Percentiles rank a stretch among this genome's conserved stretches.
These are phyloP conservation scores for Pythium coloratum DNA, from an alignment of 352 stramenopile genomes.

Conservation along the genomic window DNA sequence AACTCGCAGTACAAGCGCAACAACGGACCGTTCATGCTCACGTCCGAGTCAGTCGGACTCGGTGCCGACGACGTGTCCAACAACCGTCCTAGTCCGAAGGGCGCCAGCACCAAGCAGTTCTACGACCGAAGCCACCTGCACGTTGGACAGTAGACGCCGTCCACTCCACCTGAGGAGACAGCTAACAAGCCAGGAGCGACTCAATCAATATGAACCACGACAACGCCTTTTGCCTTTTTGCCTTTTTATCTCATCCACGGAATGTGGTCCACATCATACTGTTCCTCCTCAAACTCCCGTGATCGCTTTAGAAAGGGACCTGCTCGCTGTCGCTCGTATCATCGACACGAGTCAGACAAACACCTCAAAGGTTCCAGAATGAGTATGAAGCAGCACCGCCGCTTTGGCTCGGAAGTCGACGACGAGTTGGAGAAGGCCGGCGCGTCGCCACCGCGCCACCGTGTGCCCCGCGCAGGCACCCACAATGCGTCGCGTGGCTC, in stretches of 20 bases:
- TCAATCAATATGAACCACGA: neutral
- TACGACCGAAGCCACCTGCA: constrained; percentile 83
- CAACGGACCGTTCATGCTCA: constrained; percentile 82
- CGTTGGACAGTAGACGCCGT: constrained; percentile 12
- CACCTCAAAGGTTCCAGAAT: neutral
- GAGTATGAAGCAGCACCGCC: constrained; percentile 23
- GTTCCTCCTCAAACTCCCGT: neutral
- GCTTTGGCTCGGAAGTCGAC: constrained; percentile 16
- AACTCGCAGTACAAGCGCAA: constrained; percentile 80
- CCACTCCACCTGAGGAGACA: neutral
- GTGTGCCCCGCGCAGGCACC: constrained; percentile 21
- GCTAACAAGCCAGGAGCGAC: neutral
- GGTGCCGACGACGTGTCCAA: constrained; percentile 61
- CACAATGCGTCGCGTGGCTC: constrained; percentile 18
- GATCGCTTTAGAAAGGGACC: neutral
- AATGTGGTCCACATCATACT: neutral
- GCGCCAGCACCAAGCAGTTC: constrained; percentile 81
- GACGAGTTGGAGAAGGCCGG: constrained; percentile 18
- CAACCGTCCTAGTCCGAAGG: constrained; percentile 59
- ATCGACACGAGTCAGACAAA: constrained; percentile 13
- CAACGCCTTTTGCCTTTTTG: neutral
- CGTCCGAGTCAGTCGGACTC: constrained; percentile 61
- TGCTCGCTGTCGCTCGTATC: neutral
- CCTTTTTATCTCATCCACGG: too few relatives aligned
- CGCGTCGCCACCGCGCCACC: constrained; percentile 17